Evolutionary conservation across 2,329 filamentous ascomycete genomes (phyloP).

Genomic region (Drechmeria coniospora): DNA sequence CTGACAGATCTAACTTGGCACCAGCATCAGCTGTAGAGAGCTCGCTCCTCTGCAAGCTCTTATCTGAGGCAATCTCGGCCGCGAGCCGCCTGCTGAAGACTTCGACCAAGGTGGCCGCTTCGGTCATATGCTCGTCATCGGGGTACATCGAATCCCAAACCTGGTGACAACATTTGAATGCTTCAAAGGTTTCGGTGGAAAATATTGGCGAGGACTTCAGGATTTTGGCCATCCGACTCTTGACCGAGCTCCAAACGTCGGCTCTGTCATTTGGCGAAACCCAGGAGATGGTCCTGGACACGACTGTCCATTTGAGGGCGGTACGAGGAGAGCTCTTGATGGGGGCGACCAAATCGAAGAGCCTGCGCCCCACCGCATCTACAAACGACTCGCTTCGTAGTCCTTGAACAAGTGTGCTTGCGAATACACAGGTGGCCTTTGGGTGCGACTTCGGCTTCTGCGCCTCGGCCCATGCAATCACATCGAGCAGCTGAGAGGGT

Average conservation of each 20-base stretch:
- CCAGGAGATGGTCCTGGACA: constrained; percentile 21
- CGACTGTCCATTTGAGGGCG: constrained; percentile 25
- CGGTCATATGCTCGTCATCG: constrained; percentile 14
- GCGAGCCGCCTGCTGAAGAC: constrained; percentile 18
- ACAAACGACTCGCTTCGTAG: constrained; percentile 25
- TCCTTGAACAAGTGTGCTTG: constrained; percentile 26
- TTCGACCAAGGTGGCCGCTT: constrained; percentile 16
- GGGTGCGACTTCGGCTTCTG: constrained; percentile 16
- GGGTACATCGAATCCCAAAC: constrained; percentile 23
- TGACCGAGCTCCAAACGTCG: constrained; percentile 18
- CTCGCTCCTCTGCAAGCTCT: constrained; percentile 9
- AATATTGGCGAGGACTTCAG: constrained; percentile 17
- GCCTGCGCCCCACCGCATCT: constrained; percentile 22
- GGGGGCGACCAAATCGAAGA: constrained; percentile 20
- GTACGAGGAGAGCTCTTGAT: constrained; percentile 14
- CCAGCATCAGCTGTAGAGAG: constrained; percentile 6
- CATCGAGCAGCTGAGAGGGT: constrained; percentile 24
- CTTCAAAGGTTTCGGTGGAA: constrained; percentile 22
- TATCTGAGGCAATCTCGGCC: constrained; percentile 12
- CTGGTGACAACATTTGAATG: constrained; percentile 22
- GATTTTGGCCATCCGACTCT: constrained; percentile 16
- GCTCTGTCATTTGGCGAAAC: constrained; percentile 12
- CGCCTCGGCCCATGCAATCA: constrained; percentile 26
- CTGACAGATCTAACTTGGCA: constrained; percentile 9
- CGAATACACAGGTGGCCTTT: constrained; percentile 23